A percentile compares a stretch with the other conserved stretches of the same genome.
Conservation (phyloP, 2,329 filamentous ascomycete genomes). For the Eutypa lata region DNA sequence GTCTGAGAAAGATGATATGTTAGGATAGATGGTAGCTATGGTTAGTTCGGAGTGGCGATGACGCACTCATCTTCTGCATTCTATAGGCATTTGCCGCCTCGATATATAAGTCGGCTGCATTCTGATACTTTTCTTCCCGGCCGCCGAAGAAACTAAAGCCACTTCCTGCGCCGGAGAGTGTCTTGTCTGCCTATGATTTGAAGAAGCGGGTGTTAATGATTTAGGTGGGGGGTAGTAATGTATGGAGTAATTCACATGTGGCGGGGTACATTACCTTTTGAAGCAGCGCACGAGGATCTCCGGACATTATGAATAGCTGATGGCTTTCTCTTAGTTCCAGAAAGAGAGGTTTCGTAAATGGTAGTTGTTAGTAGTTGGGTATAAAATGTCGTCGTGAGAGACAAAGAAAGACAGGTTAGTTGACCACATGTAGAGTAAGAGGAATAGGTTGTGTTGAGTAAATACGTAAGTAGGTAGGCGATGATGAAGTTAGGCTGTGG, state of each 20-base stretch:
- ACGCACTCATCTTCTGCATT: slow-evolving; percentile 76
- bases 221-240: slow-evolving; percentile 12
- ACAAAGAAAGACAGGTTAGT: neutral
- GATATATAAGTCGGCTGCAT: slow-evolving; percentile 81
- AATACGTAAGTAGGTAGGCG: neutral
- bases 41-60: neutral
- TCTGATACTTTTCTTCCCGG: slow-evolving; percentile 82
- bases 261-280: slow-evolving; percentile 59
- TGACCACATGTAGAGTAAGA: neutral
- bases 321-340: slow-evolving; percentile 1
- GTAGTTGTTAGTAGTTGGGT: neutral
- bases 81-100: slow-evolving; percentile 91
- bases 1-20: slow-evolving; percentile 48
- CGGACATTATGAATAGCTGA: slow-evolving; percentile 53
- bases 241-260: neutral
- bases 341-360: neutral
- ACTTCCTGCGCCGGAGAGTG: slow-evolving; percentile 66
- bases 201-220: slow-evolving; percentile 13
- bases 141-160: slow-evolving; percentile 92
- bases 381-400: neutral
- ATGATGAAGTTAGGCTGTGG: neutral
- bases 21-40: slow-evolving; percentile 1
- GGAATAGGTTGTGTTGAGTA: neutral
- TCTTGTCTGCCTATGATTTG: slow-evolving; percentile 75
- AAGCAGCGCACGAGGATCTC: slow-evolving; percentile 74